Evolutionary conservation across 2,329 filamentous ascomycete species (phyloP), one percentile per base, ranked within the genome.

Genomic region (Chaetomiaceae sp.): DNA sequence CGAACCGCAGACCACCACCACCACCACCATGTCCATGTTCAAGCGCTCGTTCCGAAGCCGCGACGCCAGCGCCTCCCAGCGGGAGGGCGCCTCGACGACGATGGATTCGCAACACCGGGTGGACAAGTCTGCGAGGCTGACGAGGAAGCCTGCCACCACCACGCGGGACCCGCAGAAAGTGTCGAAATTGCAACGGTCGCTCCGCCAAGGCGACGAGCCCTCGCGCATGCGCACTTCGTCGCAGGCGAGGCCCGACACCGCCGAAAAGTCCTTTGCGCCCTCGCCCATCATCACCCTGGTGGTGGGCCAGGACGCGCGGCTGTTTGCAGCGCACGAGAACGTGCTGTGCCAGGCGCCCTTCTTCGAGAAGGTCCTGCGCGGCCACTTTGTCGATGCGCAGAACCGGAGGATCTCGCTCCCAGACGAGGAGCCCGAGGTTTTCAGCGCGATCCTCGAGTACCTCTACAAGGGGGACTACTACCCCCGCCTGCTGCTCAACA

Each of bases 391-490:
- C 67, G 84, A 86, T 64, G 76, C 70, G 72, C 81, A 76, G 82
- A 86, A 73, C 79, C 87, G 80, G 80, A 88, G 79, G 68, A 84
- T 79, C 74, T 86, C 74, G 74, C 85, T 78, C 62, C 74, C 74
- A 55, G 74, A 79, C 61, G 84, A 86, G 76, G 88, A 95, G 73
- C 88, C 90, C 58, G 89, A 95, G 74, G 79, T 94, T 67, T 87
- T 96, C 69, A 94, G 88, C 65, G 90, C 86, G 62, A 76, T 96
- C 61, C 88, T 96, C 72, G 90, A 96, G 74, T 96, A 90, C 68
- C 81, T 96, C 57, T 96, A 96, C 83, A 95, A 94, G 75, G 88
- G 87, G 57, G 89, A 95, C 76, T 95, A 95, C 72, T 93, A 86
- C 68, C 90, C 90, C 47, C 86, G 88, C 67, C 76, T 96, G 71